Percentiles rank a stretch among this genome's conserved stretches.
phyloP scores from a whole-genome alignment of 352 stramenopile genomes.

The Bremia lactucae region DNA sequence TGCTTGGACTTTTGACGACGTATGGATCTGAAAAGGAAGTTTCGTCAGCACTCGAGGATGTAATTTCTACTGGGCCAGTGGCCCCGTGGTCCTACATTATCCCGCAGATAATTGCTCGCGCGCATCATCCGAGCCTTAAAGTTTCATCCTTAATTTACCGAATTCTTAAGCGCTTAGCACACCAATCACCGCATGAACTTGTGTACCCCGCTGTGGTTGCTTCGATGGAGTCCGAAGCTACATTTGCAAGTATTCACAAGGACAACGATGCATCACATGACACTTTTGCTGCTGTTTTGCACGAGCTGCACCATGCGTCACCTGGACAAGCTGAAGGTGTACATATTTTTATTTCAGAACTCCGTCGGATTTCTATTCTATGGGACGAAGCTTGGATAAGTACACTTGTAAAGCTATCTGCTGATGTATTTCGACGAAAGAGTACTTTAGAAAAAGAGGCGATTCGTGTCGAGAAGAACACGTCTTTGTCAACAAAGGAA shows the following conservation, averaged over 20 bases:
- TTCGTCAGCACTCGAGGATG: constrained; percentile 25
- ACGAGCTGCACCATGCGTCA: constrained; percentile 30
- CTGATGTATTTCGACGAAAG: constrained; percentile 52
- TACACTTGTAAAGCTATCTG: constrained; percentile 56
- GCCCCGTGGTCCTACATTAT: constrained; percentile 53
- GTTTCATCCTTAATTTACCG: constrained; percentile 43
- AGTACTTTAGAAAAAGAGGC: constrained; percentile 74
- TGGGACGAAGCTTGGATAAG: constrained; percentile 80
- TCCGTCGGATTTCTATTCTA: constrained; percentile 67
- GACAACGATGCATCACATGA: constrained; percentile 6
- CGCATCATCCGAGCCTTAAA: constrained; percentile 35
- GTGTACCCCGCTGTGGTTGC: constrained; percentile 73
- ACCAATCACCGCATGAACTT: constrained; percentile 46
- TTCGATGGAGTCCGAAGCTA: constrained; percentile 18
- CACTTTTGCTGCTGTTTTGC: constrained; percentile 30
- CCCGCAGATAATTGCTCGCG: constrained; percentile 60
- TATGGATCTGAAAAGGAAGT: constrained; percentile 46
- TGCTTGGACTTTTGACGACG: constrained; percentile 54
- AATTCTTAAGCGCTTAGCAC: constrained; percentile 56
- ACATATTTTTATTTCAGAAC: constrained; percentile 51
- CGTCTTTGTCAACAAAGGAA: constrained; percentile 40
- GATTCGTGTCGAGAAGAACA: constrained; percentile 56
- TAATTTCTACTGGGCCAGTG: constrained; percentile 40
- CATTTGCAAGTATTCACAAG: background rate
- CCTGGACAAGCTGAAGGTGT: constrained; percentile 41